These are phyloP conservation scores for Amoebophrya sp. DNA, from an alignment of 169 alveolate species.

Conservation along the genomic window DNA sequence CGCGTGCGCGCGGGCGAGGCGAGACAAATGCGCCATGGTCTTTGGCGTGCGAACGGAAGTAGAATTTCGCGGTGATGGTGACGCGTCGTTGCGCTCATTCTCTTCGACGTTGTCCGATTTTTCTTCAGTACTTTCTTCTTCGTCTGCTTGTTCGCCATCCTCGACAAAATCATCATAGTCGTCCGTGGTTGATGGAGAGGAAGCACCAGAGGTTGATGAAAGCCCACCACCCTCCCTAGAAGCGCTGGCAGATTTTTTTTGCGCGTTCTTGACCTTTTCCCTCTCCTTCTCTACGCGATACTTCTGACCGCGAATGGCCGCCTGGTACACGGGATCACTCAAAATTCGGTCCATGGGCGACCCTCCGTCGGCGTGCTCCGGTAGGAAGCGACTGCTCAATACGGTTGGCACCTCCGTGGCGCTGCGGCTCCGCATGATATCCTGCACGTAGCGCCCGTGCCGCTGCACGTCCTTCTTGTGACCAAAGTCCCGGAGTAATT, in stretches of 20 bases:
- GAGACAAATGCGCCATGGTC: neutral
- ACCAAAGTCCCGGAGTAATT: neutral
- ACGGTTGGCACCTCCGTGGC: conserved; percentile 30
- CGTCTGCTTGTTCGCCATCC: neutral
- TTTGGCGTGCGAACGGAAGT: neutral
- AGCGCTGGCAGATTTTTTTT: neutral
- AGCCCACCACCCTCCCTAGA: neutral
- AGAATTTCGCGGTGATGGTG: neutral
- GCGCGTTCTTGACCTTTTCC: too few species aligned
- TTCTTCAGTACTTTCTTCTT: neutral
- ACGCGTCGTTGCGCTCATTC: neutral
- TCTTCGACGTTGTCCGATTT: neutral
- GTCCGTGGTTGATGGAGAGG: neutral
- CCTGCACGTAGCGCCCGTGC: conserved; percentile 31
- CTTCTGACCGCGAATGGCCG: neutral
- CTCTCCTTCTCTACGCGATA: conserved; percentile 1
- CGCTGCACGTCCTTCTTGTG: neutral
- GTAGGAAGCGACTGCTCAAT: conserved; percentile 26
- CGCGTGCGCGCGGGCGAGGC: conserved; percentile 28
- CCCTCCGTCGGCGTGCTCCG: neutral
- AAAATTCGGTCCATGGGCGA: neutral
- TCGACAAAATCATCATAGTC: neutral
- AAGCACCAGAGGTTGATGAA: neutral
- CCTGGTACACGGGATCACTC: neutral
- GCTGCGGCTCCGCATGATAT: conserved; percentile 23